Evolutionary conservation across 148 eudicot genomes (phyloP).

Genomic region (Nepenthes mirabilis): DNA sequence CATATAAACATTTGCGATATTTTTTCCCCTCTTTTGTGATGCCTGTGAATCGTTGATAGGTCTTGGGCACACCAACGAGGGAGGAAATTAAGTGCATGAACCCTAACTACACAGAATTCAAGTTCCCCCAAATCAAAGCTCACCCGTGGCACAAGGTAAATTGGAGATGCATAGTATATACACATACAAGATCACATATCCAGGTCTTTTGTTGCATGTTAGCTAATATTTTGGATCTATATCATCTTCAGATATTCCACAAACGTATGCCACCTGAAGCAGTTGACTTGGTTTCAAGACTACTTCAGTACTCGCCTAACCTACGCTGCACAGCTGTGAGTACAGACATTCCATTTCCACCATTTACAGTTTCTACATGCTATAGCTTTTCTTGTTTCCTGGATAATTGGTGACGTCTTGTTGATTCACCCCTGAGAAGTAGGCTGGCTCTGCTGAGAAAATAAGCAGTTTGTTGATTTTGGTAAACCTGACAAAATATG

Average conservation of each 20-base stretch:
- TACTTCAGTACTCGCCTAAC: constrained; percentile 12
- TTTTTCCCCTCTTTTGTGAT: not conserved
- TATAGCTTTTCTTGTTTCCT: not conserved
- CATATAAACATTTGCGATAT: not conserved
- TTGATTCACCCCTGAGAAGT: no score
- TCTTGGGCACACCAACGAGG: constrained; percentile 14
- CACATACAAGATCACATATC: not conserved
- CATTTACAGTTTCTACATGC: not conserved
- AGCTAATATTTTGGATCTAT: not conserved
- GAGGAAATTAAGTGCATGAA: constrained; percentile 17
- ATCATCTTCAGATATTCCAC: constrained; percentile 8
- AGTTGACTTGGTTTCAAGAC: constrained; percentile 11
- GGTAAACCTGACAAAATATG: no score
- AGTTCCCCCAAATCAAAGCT: constrained; percentile 83
- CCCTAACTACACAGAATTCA: constrained; percentile 13
- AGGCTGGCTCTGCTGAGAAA: no score
- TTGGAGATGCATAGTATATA: not conserved
- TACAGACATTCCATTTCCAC: not conserved
- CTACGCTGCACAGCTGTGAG: constrained; percentile 14
- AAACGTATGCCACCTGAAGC: constrained; percentile 15
- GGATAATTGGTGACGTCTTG: no score
- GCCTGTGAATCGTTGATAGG: not conserved
- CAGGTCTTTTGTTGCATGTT: not conserved
- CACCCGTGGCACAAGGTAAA: constrained; percentile 98
- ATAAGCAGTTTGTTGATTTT: no score